phyloP scores from a whole-genome alignment of 1,139 yeast genomes.

The Yamadazyma membranifaciens region DNA sequence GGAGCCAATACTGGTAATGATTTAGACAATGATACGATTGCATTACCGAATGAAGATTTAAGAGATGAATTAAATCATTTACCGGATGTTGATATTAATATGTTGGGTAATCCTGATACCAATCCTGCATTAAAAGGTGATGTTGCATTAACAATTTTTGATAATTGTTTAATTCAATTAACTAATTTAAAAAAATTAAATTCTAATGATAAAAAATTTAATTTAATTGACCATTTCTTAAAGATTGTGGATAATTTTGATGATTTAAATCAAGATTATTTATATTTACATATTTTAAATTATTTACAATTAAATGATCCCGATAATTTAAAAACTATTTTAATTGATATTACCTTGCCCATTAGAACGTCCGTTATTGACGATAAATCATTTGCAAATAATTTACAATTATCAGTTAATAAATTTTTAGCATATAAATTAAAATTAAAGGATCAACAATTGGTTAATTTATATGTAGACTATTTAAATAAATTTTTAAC shows the following conservation, averaged over 20 bases:
- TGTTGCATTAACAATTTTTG: slow-evolving; percentile 79
- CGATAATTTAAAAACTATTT: slow-evolving; percentile 37
- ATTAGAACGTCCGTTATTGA: slow-evolving; percentile 49
- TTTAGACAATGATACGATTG: slow-evolving; percentile 36
- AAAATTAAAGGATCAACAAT: slow-evolving; percentile 35
- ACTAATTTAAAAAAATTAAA: slow-evolving; percentile 3
- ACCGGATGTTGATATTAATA: slow-evolving; percentile 86
- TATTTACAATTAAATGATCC: slow-evolving; percentile 40
- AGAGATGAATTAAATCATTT: slow-evolving; percentile 65
- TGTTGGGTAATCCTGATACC: slow-evolving; percentile 80
- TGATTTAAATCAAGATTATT: slow-evolving; percentile 65
- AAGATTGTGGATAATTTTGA: slow-evolving; percentile 62
- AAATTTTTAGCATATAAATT: slow-evolving; percentile 62
- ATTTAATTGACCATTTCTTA: slow-evolving; percentile 48
- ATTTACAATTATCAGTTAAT: slow-evolving; percentile 68
- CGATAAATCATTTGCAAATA: slow-evolving; percentile 50
- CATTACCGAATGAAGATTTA: slow-evolving; percentile 54
- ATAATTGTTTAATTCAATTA: slow-evolving; percentile 51
- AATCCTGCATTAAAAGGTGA: slow-evolving; percentile 93
- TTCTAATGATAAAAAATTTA: slow-evolving; percentile 34
- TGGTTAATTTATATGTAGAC: slow-evolving; percentile 46
- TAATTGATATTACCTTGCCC: slow-evolving; percentile 66
- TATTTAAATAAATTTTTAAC: slow-evolving; percentile 33
- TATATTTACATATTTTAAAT: slow-evolving; percentile 62
- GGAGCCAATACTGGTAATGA: slow-evolving; percentile 20